Percentiles rank a stretch among this genome's conserved stretches.
Evolutionary conservation across 495 filamentous ascomycete genomes (phyloP).

Genomic region (Evernia prunastri): DNA sequence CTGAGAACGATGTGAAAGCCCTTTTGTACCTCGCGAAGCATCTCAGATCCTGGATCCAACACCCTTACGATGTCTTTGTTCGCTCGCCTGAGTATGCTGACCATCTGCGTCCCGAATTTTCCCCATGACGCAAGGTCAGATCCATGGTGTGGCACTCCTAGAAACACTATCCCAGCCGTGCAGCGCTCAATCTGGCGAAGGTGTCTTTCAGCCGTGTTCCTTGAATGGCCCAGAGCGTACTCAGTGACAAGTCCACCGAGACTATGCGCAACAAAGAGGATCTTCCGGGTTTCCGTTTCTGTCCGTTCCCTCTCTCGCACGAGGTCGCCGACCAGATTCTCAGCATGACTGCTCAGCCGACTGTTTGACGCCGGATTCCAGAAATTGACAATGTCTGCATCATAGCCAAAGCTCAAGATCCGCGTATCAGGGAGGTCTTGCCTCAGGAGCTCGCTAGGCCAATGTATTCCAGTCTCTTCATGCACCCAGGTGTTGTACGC

Average conservation of each 20-base stretch:
- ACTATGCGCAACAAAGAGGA: conserved; percentile 33
- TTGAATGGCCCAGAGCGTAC: conserved; percentile 23
- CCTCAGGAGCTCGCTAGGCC: conserved; percentile 43
- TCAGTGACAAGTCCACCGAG: conserved; percentile 35
- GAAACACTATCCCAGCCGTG: too few relatives aligned
- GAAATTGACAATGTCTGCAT: conserved; percentile 27
- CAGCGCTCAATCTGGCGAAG: conserved; percentile 29
- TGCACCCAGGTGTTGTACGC: conserved; percentile 18
- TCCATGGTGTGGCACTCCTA: conserved; percentile 39
- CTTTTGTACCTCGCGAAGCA: conserved; percentile 7
- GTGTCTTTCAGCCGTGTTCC: conserved; percentile 25
- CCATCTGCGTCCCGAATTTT: too few relatives aligned
- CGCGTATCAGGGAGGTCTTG: conserved; percentile 37
- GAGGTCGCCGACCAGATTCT: conserved; percentile 27
- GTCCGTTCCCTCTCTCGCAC: conserved; percentile 9
- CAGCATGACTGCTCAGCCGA: conserved; percentile 28
- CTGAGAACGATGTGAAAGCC: conserved; percentile 1
- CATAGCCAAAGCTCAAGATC: conserved; percentile 43
- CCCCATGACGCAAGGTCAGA: conserved; percentile 33
- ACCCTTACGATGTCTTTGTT: conserved; percentile 4
- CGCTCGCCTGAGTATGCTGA: too few relatives aligned
- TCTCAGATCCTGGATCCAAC: conserved; percentile 16
- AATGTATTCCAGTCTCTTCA: conserved; percentile 29
- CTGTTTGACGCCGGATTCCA: conserved; percentile 23
- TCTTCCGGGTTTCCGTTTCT: conserved; percentile 12